Conservation (phyloP, 1,284 basidiomycete species). For the Boletellus deceptivus region DNA sequence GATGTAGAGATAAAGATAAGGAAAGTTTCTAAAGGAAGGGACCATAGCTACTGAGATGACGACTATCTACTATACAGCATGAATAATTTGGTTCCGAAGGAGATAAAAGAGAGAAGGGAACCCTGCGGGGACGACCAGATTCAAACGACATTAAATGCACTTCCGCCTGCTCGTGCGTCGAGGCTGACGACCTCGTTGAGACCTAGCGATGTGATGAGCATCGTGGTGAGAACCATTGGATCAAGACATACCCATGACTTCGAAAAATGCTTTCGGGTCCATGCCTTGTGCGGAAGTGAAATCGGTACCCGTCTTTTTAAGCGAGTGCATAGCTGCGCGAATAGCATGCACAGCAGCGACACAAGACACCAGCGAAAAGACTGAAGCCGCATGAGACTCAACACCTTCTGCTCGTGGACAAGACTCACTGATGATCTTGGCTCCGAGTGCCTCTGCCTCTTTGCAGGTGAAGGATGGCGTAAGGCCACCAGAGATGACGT, state of each 20-base stretch:
- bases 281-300: constrained; percentile 66
- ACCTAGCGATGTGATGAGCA: constrained; percentile 35
- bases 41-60: constrained; percentile 14
- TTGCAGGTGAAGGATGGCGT: constrained; percentile 69
- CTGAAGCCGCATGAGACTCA: constrained; percentile 30
- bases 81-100: constrained; percentile 5
- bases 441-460: constrained; percentile 67
- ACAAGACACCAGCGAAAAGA: constrained; percentile 68
- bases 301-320: constrained; percentile 76
- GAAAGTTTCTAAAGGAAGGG: constrained; percentile 26
- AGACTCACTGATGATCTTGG: constrained; percentile 70
- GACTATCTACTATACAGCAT: constrained; percentile 23
- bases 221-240: background rate
- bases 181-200: constrained; percentile 55
- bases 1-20: constrained; percentile 16
- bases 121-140: background rate
- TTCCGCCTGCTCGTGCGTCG: constrained; percentile 60
- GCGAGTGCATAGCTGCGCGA: constrained; percentile 66
- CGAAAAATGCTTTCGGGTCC: constrained; percentile 75
- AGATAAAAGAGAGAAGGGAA: background rate
- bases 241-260: constrained; percentile 56
- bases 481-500: constrained; percentile 74
- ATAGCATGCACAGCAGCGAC: constrained; percentile 72
- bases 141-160: constrained; percentile 52
- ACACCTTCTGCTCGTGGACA: background rate